Percentiles rank a stretch among this genome's conserved stretches.
Conservation (phyloP, 2,329 filamentous ascomycete genomes). For the Colletotrichum costaricense region DNA sequence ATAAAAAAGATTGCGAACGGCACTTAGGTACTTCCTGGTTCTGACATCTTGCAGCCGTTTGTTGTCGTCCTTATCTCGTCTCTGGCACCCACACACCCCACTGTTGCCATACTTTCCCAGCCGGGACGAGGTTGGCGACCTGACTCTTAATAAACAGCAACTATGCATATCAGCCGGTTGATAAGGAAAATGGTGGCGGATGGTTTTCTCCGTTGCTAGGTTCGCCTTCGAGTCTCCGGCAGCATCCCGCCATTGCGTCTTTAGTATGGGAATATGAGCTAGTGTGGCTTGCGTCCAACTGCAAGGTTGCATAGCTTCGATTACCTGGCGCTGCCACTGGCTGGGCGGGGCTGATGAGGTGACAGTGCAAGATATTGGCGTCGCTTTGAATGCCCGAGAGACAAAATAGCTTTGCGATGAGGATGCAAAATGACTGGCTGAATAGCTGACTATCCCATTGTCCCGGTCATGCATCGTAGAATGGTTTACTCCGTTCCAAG, state of each 20-base stretch:
- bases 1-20: background rate
- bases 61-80: constrained; percentile 21
- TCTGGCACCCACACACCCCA: background rate
- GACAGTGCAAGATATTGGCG: constrained; percentile 20
- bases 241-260: constrained; percentile 4
- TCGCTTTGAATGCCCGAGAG: constrained; percentile 15
- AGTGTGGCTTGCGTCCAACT: constrained; percentile 7
- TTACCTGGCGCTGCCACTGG: constrained; percentile 8
- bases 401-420: background rate
- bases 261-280: background rate
- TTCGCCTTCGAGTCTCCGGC: background rate
- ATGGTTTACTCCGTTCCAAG: background rate
- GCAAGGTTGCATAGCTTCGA: constrained; percentile 15
- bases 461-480: background rate
- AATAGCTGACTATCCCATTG: background rate
- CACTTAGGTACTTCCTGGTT: background rate
- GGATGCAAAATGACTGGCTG: background rate
- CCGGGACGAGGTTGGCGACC: constrained; percentile 3
- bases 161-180: constrained; percentile 14
- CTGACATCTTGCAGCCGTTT: background rate
- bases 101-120: constrained; percentile 1
- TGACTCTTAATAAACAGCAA: constrained; percentile 18
- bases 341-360: constrained; percentile 14
- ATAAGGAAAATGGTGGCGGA: constrained; percentile 24
- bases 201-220: constrained; percentile 3